Conservation (phyloP, 148 eudicot genomes). For the Fagopyrum tataricum region DNA sequence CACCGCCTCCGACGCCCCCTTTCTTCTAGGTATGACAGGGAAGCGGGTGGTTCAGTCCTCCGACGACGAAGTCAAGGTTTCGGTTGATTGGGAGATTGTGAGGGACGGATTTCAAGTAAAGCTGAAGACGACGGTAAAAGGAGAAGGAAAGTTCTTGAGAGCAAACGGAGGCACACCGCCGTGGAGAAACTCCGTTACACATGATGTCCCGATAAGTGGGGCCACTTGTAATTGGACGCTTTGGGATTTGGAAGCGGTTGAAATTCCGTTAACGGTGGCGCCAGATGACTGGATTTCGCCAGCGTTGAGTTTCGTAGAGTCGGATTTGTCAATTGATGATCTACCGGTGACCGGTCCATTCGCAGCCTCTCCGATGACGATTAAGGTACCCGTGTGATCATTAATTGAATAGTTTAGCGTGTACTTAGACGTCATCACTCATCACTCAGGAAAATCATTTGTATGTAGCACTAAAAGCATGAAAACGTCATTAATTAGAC, state of each 20-base stretch:
- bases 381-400: neutral
- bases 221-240: conserved; percentile 46
- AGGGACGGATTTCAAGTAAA: conserved; percentile 56
- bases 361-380: neutral
- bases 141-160: conserved; percentile 48
- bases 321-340: neutral
- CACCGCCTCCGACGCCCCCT: conserved; percentile 50
- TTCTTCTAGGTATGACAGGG: conserved; percentile 72
- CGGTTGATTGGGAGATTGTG: conserved; percentile 57
- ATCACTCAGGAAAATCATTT: too few relatives aligned
- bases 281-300: neutral
- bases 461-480: too few relatives aligned
- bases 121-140: conserved; percentile 21
- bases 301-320: neutral
- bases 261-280: neutral
- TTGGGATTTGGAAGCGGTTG: conserved; percentile 64
- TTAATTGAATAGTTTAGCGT: neutral
- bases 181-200: conserved; percentile 71
- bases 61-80: neutral
- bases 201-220: conserved; percentile 38
- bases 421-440: neutral
- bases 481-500: too few relatives aligned
- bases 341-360: neutral
- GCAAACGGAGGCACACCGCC: conserved; percentile 79
- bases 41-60: conserved; percentile 41